A percentile compares a stretch with the other conserved stretches of the same genome.
Conservation (phyloP, 805 yeast species). For the Hanseniaspora occidentalis region DNA sequence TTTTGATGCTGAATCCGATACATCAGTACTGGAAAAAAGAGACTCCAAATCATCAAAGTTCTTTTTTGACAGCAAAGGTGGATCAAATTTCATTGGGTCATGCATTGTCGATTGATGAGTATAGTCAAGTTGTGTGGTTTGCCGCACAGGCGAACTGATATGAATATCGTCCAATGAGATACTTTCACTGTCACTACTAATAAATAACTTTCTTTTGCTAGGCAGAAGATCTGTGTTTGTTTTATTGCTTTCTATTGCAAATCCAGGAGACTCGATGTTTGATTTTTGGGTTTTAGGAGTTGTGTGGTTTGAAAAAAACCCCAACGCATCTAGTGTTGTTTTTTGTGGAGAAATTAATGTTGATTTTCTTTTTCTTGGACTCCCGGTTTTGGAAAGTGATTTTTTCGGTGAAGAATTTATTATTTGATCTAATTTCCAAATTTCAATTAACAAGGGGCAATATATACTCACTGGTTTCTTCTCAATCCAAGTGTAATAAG, state of each 20-base stretch:
- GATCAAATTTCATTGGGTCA: not conserved
- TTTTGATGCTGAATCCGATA: not conserved
- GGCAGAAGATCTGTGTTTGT: no score
- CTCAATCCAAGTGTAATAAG: slow-evolving; percentile 14
- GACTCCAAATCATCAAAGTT: not conserved
- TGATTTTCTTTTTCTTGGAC: slow-evolving; percentile 1
- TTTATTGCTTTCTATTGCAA: no score
- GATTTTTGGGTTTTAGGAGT: not conserved
- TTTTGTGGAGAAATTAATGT: slow-evolving; percentile 11
- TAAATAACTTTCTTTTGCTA: not conserved
- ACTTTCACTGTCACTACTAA: not conserved
- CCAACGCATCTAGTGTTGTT: slow-evolving; percentile 13
- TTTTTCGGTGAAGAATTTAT: slow-evolving; percentile 4
- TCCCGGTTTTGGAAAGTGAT: no score
- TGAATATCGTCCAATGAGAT: not conserved
- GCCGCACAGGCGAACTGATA: no score
- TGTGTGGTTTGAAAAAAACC: not conserved
- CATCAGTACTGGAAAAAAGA: not conserved
- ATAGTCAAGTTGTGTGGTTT: no score
- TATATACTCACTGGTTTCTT: slow-evolving; percentile 12
- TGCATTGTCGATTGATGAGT: no score
- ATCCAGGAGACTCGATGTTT: no score
- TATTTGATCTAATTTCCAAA: slow-evolving; percentile 2
- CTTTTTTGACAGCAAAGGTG: not conserved
- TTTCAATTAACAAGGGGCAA: slow-evolving; percentile 11